Evolutionary conservation across 2,329 filamentous ascomycete species (phyloP), one percentile per base, ranked within the genome.

Genomic region (Trichoderma semiorbis): DNA sequence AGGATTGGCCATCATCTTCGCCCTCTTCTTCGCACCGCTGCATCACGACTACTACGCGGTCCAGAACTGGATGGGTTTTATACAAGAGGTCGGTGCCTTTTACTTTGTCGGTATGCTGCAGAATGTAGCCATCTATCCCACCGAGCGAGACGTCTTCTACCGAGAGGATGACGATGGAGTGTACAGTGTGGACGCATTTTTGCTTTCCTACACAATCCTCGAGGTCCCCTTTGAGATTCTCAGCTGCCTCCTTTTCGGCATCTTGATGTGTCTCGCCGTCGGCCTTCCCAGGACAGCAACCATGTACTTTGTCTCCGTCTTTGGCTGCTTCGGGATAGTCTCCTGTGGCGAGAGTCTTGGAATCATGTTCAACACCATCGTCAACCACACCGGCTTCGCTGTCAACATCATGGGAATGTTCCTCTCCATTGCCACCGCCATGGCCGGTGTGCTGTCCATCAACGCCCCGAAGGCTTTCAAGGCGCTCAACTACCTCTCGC

Each of bases 51-150:
- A 92, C 81, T 88, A 86, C 66, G 88, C 88, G 2, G 86, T 94
- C 0, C 92, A 94, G 78, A 92, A 90, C 65, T 87, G 92, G 1
- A 86, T 94, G 75, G 92, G 92, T 0, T 92, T 93, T 75, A 83
- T 93, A 0, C 90, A 93, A 74, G 89, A 94, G 77, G 85, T 93
- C 39, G 87, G 89, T 1, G 90, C 91, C 0, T 88, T 92, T 53
- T 92, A 92, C 79, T 92, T 92, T 75, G 88, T 93, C 1, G 92
- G 92, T 26, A 93, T 94, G 91, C 84, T 94, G 12, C 91, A 94
- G 78, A 94, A 93, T 75, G 90, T 94, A 3, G 91, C 91, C 5
- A 85, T 93, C 7, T 94, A 94, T 77, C 92, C 92, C 0, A 83
- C 83, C 47, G 92, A 94, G 77, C 86, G 91, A 6, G 91, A 93